Conservation (phyloP, 2,329 filamentous ascomycete species). For the Ceratocystis ficicola region DNA sequence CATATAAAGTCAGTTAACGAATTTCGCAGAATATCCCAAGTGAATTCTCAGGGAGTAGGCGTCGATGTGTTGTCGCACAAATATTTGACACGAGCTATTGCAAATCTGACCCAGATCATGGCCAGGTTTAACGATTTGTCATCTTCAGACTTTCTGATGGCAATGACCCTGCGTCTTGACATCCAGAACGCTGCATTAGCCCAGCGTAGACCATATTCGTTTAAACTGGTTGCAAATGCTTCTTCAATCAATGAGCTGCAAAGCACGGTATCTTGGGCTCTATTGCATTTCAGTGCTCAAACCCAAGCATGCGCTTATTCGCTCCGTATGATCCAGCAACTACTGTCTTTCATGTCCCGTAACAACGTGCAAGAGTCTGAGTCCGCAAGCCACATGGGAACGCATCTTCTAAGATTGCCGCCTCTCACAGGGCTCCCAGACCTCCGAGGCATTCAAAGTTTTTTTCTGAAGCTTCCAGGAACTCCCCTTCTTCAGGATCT, state of each 20-base stretch:
- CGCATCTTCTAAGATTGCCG: neutral
- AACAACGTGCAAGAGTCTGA: neutral
- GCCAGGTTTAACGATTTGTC: neutral
- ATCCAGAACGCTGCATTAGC: conserved; percentile 24
- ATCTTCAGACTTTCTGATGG: conserved; percentile 11
- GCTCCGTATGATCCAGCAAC: conserved; percentile 31
- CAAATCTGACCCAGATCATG: neutral
- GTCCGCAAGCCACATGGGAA: neutral
- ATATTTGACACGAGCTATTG: conserved; percentile 25
- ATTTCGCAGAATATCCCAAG: conserved; percentile 29
- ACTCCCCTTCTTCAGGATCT: conserved; percentile 5
- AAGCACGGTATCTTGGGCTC: conserved; percentile 38
- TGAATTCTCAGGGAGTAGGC: conserved; percentile 15
- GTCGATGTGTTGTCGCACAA: conserved; percentile 25
- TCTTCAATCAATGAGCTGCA: conserved; percentile 25
- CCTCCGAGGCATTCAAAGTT: conserved; percentile 5
- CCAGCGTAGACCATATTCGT: conserved; percentile 25
- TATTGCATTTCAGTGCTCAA: conserved; percentile 50
- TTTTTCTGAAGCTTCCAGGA: conserved; percentile 2
- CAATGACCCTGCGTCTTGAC: conserved; percentile 22
- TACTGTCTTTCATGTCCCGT: conserved; percentile 24
- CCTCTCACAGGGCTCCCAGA: conserved; percentile 5
- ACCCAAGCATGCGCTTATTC: conserved; percentile 41
- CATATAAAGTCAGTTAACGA: conserved; percentile 27
- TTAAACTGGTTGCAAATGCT: conserved; percentile 11